Evolutionary conservation across 768 basidiomycete genomes (phyloP), one percentile per base, ranked within the genome.

Genomic region (Termitomyces sp.): DNA sequence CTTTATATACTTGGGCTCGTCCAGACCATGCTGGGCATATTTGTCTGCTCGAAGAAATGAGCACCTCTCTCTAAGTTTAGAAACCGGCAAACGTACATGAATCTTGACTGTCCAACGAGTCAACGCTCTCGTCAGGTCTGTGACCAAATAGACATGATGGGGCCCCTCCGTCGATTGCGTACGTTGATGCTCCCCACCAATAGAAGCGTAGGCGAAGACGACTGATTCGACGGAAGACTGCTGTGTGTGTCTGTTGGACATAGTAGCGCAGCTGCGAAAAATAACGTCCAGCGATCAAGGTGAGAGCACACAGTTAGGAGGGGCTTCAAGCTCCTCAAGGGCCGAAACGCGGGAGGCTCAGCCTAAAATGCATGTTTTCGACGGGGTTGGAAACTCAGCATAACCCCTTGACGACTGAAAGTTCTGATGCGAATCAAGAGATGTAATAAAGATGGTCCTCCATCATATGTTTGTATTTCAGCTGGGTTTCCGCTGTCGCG

Each of bases 161-260:
- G 61, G 49, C 48, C 61, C 61, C 42, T 64, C 66, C 59, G 63
- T 60, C 54, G 58, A 41, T 54, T 60, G 59, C 27, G 56, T 42
- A 42, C 27, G 34, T 55, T 57, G 58, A 54, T 58, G 55, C 59
- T 54, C 60, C 37, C 61, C 64, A 49, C 58, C 50, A 46, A 47
- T 55, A 42, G 62, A 66, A 27, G 53, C 41, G 9, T 42, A 62
- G 58, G 54, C 50, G 2, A 63, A 63, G 63, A 64, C 66, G 61
- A 66, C 63, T 66, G 66, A 67, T 67, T 67, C 66, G 66, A 66
- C 64, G 66, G 66, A 66, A 61, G 64, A 58, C 63, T 67, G 66
- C 63, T 65, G 63, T 63, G 58, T 48, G 63, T 67, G 61, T 64
- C 59, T 62, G 54, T 55, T 54, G 58, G 61, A 59, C 65, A 67